Evolutionary conservation across 2,329 filamentous ascomycete genomes (phyloP), one percentile per base, ranked within the genome.

Genomic region (Alternaria brassicae): DNA sequence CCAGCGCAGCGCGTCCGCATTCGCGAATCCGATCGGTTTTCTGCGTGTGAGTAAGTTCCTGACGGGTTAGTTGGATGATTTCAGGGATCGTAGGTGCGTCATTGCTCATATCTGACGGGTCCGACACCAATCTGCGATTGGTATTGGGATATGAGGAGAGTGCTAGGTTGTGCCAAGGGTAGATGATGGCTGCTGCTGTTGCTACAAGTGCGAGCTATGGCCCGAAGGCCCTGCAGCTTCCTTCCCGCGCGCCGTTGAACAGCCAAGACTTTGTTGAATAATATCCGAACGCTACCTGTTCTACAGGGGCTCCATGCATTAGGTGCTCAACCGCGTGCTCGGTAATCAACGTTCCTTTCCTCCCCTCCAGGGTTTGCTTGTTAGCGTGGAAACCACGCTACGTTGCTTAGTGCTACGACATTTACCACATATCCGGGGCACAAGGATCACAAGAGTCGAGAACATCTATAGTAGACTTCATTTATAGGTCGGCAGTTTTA

Each of bases 1-100:
- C 52, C 7, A 82, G 66, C 4, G 77, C 71, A 5, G 81, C 76
- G 32, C 71, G 59, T 21, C 82, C 81, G 63, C 81, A 83, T 36
- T 71, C 69, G 27, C 73, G 65, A 15, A 83, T 79, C 4, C 65
- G 25, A 42, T 76, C 73, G 32, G 57, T 42, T 6, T 67, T 49
- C 48, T 61, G 61, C 23, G 45, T 44, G 55, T 56, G 61, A n/a
- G 60, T 69, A 21, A 75, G 60, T 65, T 69, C 62, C 27, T 63
- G 62, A 15, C 48, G 70, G 8, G 70, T 76, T 61, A 73, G 59
- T 55, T 65, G 45, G 6, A 55, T 51, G 19, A 76, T 74, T 15
- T 73, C 72, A 30, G 56, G 23, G 4, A 72, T 61, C 3, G 65
- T 61, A 3, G 72, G 71, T 23, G 66, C 58, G 58, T 64, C 58